Percentiles rank a stretch among this genome's conserved stretches.
Conservation (phyloP, 768 basidiomycete species). For the Dacryopinax spathularia region DNA sequence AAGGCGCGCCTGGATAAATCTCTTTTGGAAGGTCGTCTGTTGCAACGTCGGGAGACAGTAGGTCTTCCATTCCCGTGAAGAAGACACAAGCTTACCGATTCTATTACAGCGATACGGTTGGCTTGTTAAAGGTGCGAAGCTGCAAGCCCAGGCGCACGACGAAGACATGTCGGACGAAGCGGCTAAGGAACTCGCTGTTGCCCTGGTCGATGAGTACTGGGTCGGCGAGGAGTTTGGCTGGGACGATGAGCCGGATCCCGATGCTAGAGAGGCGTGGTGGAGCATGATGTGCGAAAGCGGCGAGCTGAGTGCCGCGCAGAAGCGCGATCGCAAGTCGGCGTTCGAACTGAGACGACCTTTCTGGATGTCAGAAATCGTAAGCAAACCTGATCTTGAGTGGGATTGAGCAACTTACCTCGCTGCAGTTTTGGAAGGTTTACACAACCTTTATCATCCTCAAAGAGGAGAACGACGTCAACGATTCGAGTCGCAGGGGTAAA, state of each 20-base stretch:
- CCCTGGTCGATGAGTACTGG: background rate
- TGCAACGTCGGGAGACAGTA: background rate
- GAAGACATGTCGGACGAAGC: too few relatives aligned
- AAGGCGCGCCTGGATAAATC: background rate
- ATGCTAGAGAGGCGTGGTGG: background rate
- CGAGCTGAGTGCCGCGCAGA: background rate
- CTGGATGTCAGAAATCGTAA: background rate
- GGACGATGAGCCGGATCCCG: background rate
- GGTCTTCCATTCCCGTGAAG: background rate
- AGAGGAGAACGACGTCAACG: background rate
- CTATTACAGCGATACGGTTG: background rate
- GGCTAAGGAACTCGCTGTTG: background rate
- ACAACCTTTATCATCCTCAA: background rate
- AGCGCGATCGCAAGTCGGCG: background rate
- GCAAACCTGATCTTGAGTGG: background rate
- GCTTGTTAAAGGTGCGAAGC: background rate
- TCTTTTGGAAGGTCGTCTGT: background rate
- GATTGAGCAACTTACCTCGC: background rate
- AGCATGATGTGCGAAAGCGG: background rate
- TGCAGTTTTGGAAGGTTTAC: background rate
- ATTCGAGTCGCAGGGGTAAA: background rate
- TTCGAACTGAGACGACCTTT: background rate
- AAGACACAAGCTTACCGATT: background rate
- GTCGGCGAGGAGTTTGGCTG: background rate
- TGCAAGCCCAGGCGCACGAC: too few relatives aligned